phyloP scores from a whole-genome alignment of 345 rosid genomes.

The Eucalyptus regnans region DNA sequence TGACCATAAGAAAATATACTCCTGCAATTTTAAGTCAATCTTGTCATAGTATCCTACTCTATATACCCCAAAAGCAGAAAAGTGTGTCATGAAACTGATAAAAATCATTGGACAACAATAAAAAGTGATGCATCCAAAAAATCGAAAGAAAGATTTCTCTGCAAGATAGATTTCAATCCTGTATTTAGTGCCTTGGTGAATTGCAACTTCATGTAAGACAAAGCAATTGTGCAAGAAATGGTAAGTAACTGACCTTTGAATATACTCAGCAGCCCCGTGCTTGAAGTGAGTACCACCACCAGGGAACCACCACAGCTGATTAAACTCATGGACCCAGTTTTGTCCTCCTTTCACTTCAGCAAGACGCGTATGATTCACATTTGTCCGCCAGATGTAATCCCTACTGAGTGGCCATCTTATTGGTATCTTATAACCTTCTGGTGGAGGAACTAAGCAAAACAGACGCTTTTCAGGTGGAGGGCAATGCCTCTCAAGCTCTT shows the following conservation, averaged over 20 bases:
- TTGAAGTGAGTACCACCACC: constrained; percentile 99
- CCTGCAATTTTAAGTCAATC: not conserved
- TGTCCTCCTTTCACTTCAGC: constrained; percentile 94
- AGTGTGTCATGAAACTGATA: not conserved
- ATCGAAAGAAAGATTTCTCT: not conserved
- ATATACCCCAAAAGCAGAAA: not conserved
- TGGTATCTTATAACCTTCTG: constrained; percentile 72
- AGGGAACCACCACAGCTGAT: constrained; percentile 87
- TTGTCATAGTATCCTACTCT: not conserved
- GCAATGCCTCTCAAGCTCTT: constrained; percentile 89
- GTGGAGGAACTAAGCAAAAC: constrained; percentile 91
- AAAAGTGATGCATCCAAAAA: not conserved
- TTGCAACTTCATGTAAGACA: not conserved
- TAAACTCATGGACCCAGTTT: constrained; percentile 83
- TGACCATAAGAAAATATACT: not conserved
- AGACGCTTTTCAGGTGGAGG: constrained; percentile 67
- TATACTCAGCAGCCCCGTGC: constrained; percentile 88
- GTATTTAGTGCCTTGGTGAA: not conserved
- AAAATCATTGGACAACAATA: not conserved
- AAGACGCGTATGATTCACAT: constrained; percentile 87
- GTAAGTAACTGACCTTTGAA: constrained; percentile 42
- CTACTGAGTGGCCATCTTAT: constrained; percentile 86
- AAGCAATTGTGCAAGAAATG: not conserved
- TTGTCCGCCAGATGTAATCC: constrained; percentile 86
- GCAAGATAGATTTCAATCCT: not conserved